Base-by-base conservation (phyloP, 164 flowering plant species). In the Sextonia rubra region DNA sequence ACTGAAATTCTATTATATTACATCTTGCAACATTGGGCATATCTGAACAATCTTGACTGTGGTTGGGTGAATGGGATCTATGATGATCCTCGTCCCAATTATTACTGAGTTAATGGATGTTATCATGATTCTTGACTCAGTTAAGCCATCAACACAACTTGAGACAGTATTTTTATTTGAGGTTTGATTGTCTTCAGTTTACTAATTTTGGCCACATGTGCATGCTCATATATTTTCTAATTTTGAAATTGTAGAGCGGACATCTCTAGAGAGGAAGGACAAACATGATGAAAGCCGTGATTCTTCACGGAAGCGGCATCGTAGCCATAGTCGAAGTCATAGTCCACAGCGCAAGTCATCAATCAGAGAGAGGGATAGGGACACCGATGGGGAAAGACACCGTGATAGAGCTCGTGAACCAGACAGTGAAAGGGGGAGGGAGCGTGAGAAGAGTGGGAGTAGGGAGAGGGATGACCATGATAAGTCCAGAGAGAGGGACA, bases 261-360 rank as follows among this genome's bases (percentile, higher is more conserved):
- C 86, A 63, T 83, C 85, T 49, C 66, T 78, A 24, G 96, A 89
- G 82, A 85, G 89, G 78, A 87, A 84, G 72, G 92, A 88, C 12
- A 83, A 82, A 74, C 82, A 78, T 37, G 93, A 83, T 74, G 91
- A 88, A 73, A 70, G 77, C 12, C 91, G 73, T 65, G 94, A 89
- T 1, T 77, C 85, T 63, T 84, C 91, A 58, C 86, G 88, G 79
- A 94, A 92, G 80, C 87, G 96, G 30, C 87, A 80, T 69, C 88
- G 92, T 20, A 90, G 93, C 71, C 80, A 58, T 63, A 92, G 97
- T 78, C 72, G 76, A 74, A 90, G 93, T 70, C 78, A 71, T 24
- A 94, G 98, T 78, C 98, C 98, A 27, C 89, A 73, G 26, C 77
- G 85, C 70, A 92, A 83, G 82, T 83, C 83, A 73, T 80, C 86